Conservation (phyloP, 2,329 filamentous ascomycete species). For the Colletotrichum chrysophilum region DNA sequence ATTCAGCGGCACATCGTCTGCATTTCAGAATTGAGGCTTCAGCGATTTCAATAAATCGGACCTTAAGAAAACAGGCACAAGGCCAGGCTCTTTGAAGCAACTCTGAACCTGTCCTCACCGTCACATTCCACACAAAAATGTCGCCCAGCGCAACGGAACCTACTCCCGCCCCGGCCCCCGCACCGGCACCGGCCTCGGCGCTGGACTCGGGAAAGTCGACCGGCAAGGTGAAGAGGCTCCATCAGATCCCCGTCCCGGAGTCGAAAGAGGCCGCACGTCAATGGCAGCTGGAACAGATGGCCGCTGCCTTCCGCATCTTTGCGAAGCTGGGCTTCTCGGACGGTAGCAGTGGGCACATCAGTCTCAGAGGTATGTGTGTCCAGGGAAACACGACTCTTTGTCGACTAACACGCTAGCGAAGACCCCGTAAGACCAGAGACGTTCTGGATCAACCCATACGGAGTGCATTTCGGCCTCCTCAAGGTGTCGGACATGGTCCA, state of each 20-base stretch:
- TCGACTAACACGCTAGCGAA: neutral
- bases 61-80: neutral
- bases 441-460: constrained; percentile 61
- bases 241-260: constrained; percentile 14
- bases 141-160: neutral
- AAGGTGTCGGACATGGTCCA: constrained; percentile 72
- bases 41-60: neutral
- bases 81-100: neutral
- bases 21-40: neutral
- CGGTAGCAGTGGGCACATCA: constrained; percentile 52
- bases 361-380: constrained; percentile 30
- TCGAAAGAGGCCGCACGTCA: constrained; percentile 30
- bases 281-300: constrained; percentile 47
- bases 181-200: constrained; percentile 5
- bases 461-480: constrained; percentile 68
- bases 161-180: neutral
- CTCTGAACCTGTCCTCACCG: neutral
- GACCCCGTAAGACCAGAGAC: constrained; percentile 38
- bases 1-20: neutral
- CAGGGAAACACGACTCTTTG: rapidly evolving
- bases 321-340: constrained; percentile 50
- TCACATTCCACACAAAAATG: neutral
- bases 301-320: constrained; percentile 52
- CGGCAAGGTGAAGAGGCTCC: constrained; percentile 17
- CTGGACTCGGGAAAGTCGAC: constrained; percentile 1